These are phyloP conservation scores for Diaporthe sp. DNA, from an alignment of 2,329 filamentous ascomycete species.

Conservation along the genomic window DNA sequence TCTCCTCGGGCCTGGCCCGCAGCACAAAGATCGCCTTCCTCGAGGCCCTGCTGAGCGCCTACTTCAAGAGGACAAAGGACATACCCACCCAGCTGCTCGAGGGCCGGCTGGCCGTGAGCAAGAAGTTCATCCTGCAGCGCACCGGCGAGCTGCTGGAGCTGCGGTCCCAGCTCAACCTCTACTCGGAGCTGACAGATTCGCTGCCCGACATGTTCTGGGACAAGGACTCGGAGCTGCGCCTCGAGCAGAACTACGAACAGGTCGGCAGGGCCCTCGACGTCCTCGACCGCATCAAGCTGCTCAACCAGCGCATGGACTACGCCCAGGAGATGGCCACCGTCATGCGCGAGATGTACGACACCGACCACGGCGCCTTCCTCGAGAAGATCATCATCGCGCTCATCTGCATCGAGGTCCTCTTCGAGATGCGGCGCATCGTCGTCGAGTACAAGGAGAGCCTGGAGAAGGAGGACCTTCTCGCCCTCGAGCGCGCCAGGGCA, in stretches of 20 bases:
- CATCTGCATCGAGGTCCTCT: slow-evolving; percentile 91
- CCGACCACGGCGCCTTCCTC: slow-evolving; percentile 88
- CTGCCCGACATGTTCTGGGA: slow-evolving; percentile 99
- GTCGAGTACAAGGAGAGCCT: slow-evolving; percentile 67
- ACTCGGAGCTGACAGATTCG: slow-evolving; percentile 95
- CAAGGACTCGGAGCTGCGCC: slow-evolving; percentile 84
- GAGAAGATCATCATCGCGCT: slow-evolving; percentile 97
- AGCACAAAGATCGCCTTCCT: slow-evolving; percentile 95
- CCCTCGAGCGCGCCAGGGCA: slow-evolving; percentile 15
- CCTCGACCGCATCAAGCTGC: slow-evolving; percentile 86
- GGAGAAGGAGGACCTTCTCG: slow-evolving; percentile 22
- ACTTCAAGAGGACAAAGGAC: slow-evolving; percentile 87
- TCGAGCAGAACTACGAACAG: slow-evolving; percentile 96
- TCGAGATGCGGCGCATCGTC: slow-evolving; percentile 83
- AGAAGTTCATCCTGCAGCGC: slow-evolving; percentile 89
- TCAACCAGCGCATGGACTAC: slow-evolving; percentile 99
- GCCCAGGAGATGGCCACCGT: slow-evolving; percentile 95
- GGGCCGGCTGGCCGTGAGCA: slow-evolving; percentile 58
- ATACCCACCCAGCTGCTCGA: slow-evolving; percentile 84
- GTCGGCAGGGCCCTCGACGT: slow-evolving; percentile 93
- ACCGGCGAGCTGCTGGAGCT: slow-evolving; percentile 93
- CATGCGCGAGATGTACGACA: slow-evolving; percentile 87
- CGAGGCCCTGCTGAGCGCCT: slow-evolving; percentile 84
- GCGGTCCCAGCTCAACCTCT: slow-evolving; percentile 93
- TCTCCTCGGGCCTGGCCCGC: slow-evolving; percentile 92